Base-by-base conservation (phyloP, 176 grass and related monocot species). In the Cenchrus americanus region DNA sequence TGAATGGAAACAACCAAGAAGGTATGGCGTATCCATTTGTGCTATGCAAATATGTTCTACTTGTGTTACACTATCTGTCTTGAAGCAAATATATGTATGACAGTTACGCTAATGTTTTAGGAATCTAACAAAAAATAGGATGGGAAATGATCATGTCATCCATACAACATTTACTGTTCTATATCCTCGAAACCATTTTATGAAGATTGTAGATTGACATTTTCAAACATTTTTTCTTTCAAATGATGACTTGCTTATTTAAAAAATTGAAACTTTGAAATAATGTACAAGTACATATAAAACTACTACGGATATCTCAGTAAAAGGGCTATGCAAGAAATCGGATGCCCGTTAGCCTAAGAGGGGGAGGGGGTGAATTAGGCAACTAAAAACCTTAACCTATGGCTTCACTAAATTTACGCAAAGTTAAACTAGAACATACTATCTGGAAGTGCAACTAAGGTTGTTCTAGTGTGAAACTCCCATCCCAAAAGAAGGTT, bases 1-100 rank as follows among this genome's bases (percentile, higher is more conserved):
- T 88, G 21, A 93, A 95, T 62, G 87, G 89, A 80, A 93, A 79
- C 62, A 83, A 83, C 8, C 96, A 91, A 85, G 91, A 95, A 93
- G 92, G 96, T 93, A 93, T 22, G 72, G 21, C 26, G 21, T 53
- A 76, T 62, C 15, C n/a, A 47, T 62, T 62, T 65, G 8, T 81
- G 26, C 54, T 71, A 6, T 57, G 32, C 47, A 84, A 69, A 68
- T 69, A 63, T 34, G 52, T 51, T 80, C 2, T 71, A 66, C 5
- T 21, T 67, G 43, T 14, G 23, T 71, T 73, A 64, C 40, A 24
- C 83, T 11, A 78, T 65, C 24, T 50, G 60, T 49, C 52, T 24
- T 27, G 15, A 70, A 61, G 26, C 27, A 73, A 79, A n/a, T 48
- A 65, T 30, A 22, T 62, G 5, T 60, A 24, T 37, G 12, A 27